A percentile compares a stretch with the other conserved stretches of the same genome.
phyloP scores from a whole-genome alignment of 257 asterid species.

The Primulina eburnea region DNA sequence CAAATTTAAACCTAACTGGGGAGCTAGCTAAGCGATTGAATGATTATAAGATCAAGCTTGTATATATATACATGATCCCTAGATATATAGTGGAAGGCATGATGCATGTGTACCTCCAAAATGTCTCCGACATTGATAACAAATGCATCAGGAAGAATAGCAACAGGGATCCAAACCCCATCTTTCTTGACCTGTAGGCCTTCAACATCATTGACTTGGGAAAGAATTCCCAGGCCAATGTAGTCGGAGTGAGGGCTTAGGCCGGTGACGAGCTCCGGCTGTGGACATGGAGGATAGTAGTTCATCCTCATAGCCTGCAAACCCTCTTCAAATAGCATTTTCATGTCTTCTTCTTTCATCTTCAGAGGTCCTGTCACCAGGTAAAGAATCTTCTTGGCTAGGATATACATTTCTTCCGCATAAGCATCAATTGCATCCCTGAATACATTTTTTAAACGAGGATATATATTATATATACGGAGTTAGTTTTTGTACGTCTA shows the following conservation, averaged over 20 bases:
- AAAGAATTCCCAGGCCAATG: constrained; percentile 23
- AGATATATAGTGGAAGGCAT: too few species aligned
- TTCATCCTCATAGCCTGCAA: constrained; percentile 31
- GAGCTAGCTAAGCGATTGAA: not conserved
- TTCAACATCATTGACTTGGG: constrained; percentile 24
- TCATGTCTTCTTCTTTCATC: constrained; percentile 26
- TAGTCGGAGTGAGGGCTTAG: constrained; percentile 27
- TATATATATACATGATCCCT: too few species aligned
- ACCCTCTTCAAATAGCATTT: constrained; percentile 19
- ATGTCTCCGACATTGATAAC: constrained; percentile 28
- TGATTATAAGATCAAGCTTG: too few species aligned
- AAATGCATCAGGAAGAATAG: constrained; percentile 26
- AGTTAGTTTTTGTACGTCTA: too few species aligned
- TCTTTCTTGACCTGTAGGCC: constrained; percentile 30
- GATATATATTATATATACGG: too few species aligned
- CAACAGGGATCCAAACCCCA: constrained; percentile 28
- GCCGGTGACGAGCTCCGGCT: constrained; percentile 27
- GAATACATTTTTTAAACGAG: not conserved
- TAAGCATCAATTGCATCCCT: constrained; percentile 34
- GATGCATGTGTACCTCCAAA: constrained; percentile 23
- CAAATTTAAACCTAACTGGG: not conserved
- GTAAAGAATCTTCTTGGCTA: constrained; percentile 24
- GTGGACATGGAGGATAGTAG: constrained; percentile 32
- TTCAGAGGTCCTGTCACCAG: constrained; percentile 26
- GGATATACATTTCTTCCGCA: constrained; percentile 22